Percentiles rank a stretch among this genome's conserved stretches.
Evolutionary conservation across 768 basidiomycete species (phyloP).

Genomic region (Suillus sp.): DNA sequence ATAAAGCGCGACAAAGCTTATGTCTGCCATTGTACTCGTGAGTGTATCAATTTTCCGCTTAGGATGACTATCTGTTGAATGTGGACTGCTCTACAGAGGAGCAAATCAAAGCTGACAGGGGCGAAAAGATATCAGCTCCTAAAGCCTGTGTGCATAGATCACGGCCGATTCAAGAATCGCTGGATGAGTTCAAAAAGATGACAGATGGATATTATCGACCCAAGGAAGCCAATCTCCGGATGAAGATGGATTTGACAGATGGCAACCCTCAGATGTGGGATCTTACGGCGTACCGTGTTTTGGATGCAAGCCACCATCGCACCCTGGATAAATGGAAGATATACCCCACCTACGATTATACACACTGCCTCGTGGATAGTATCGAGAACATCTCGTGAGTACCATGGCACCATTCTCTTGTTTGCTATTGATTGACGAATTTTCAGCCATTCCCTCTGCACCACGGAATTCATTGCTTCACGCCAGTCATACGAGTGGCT

Average conservation of each 20-base stretch:
- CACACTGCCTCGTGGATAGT: conserved; percentile 97
- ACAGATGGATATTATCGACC: conserved; percentile 86
- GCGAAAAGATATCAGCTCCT: conserved; percentile 80
- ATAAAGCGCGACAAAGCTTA: conserved; percentile 92
- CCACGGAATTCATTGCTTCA: conserved; percentile 92
- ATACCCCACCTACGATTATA: conserved; percentile 99
- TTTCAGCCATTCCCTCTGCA: conserved; percentile 91
- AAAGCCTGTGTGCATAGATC: conserved; percentile 84
- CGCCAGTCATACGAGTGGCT: conserved; percentile 99
- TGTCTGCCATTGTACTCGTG: conserved; percentile 94
- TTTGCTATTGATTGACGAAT: neutral
- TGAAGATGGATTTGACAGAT: conserved; percentile 94
- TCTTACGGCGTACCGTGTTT: conserved; percentile 91
- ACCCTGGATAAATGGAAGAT: conserved; percentile 94
- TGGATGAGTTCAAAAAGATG: conserved; percentile 91
- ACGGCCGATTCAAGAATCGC: conserved; percentile 84
- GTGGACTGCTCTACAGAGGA: conserved; percentile 61
- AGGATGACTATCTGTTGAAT: conserved; percentile 10
- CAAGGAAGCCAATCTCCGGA: conserved; percentile 90
- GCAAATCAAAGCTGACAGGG: conserved; percentile 86
- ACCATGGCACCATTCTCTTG: neutral
- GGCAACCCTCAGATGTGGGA: conserved; percentile 99
- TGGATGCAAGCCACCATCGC: conserved; percentile 89
- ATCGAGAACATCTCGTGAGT: conserved; percentile 98
- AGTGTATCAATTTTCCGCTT: conserved; percentile 34